phyloP scores from a whole-genome alignment of 2,329 filamentous ascomycete genomes.

The Aspergillus phoenicis region DNA sequence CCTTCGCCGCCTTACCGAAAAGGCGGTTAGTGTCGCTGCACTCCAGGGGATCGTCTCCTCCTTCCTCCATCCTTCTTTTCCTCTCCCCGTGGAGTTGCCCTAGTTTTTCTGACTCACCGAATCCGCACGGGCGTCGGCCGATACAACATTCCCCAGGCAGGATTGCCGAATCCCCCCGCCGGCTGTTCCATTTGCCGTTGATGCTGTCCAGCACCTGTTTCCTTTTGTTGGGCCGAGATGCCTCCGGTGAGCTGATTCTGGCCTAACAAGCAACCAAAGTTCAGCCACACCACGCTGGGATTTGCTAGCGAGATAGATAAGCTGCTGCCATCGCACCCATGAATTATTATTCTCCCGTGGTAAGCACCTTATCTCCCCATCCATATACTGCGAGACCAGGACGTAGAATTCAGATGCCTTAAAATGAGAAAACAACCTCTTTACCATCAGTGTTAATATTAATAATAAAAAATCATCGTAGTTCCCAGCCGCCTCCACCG shows the following conservation, averaged over 20 bases:
- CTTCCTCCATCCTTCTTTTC: background rate
- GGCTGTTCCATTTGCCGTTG: background rate
- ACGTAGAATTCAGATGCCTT: too few species aligned
- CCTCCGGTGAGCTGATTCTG: background rate
- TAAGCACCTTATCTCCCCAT: too few species aligned
- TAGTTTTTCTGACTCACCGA: background rate
- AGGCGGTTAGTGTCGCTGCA: background rate
- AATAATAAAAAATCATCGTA: background rate
- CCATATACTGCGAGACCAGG: too few species aligned
- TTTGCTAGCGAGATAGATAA: too few species aligned
- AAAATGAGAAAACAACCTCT: too few species aligned
- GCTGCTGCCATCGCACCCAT: too few species aligned
- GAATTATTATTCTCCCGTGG: too few species aligned
- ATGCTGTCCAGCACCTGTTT: background rate
- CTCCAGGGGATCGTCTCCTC: background rate
- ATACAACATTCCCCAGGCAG: background rate
- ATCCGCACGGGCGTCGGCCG: background rate
- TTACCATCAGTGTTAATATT: too few species aligned
- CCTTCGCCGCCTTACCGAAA: background rate
- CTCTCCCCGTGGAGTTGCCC: constrained; percentile 1
- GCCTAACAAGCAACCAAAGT: background rate
- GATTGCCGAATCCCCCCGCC: constrained; percentile 3
- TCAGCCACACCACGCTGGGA: too few species aligned
- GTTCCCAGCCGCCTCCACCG: background rate
- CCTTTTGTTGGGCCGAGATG: too few species aligned